Percentiles rank a stretch among this genome's conserved stretches.
These are phyloP conservation scores for Podospora pseudocomata DNA, from an alignment of 495 filamentous ascomycete species.

Conservation along the genomic window DNA sequence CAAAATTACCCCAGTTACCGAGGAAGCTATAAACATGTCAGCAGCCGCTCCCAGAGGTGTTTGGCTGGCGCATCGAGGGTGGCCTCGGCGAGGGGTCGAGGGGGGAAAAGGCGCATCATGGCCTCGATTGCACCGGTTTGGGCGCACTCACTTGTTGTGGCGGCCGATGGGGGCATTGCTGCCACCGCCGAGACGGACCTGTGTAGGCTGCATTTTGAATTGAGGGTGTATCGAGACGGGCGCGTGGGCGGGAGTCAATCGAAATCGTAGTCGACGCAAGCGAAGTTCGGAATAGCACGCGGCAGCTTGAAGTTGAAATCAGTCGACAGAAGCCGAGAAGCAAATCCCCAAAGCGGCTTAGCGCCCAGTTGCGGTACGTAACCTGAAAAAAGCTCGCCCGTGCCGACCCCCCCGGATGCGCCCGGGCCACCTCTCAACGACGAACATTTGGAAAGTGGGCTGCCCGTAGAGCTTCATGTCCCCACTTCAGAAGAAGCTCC, in stretches of 20 bases:
- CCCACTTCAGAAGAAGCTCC: slow-evolving; percentile 28
- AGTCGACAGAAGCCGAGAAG: slow-evolving; percentile 32
- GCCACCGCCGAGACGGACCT: slow-evolving; percentile 50
- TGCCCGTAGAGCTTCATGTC: neutral
- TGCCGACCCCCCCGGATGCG: slow-evolving; percentile 1
- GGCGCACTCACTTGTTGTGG: slow-evolving; percentile 64
- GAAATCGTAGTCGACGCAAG: slow-evolving; percentile 29
- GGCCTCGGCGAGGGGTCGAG: neutral
- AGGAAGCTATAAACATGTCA: slow-evolving; percentile 62
- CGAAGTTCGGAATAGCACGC: slow-evolving; percentile 25
- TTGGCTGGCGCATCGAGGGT: neutral
- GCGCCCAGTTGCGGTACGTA: slow-evolving; percentile 15
- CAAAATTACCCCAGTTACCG: slow-evolving; percentile 80
- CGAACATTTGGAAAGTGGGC: neutral
- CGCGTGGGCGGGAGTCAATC: slow-evolving; percentile 24
- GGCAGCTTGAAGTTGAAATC: slow-evolving; percentile 30
- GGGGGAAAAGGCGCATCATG: slow-evolving; percentile 22
- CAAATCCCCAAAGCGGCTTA: slow-evolving; percentile 41
- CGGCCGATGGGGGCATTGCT: slow-evolving; percentile 54
- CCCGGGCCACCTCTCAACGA: neutral
- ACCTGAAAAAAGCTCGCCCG: slow-evolving; percentile 11
- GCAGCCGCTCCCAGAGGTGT: slow-evolving; percentile 10
- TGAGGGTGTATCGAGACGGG: slow-evolving; percentile 21
- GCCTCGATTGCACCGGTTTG: slow-evolving; percentile 1
- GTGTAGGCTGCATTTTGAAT: slow-evolving; percentile 62